phyloP scores from a whole-genome alignment of 352 stramenopile species.

The Pythium phragmitis region DNA sequence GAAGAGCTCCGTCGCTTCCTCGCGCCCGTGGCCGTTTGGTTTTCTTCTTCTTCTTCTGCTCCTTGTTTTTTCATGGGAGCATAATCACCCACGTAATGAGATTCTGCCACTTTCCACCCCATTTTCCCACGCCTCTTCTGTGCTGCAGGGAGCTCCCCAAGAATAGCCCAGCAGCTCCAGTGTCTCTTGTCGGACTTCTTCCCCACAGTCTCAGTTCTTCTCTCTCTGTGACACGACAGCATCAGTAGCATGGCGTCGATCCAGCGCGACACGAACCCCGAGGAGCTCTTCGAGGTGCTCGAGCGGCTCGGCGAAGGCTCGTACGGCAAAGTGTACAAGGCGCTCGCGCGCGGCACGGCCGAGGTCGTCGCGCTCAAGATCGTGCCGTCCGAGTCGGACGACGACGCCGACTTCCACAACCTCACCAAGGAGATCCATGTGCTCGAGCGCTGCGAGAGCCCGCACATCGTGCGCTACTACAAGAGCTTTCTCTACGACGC shows the following conservation, averaged over 20 bases:
- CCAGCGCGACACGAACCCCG: slow-evolving; percentile 62
- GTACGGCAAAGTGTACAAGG: slow-evolving; percentile 86
- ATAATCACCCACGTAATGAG: too few species aligned
- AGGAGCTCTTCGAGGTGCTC: slow-evolving; percentile 73
- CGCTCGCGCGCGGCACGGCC: slow-evolving; percentile 52
- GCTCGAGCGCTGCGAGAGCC: slow-evolving; percentile 73
- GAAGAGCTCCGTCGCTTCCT: too few species aligned
- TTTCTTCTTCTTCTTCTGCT: too few species aligned
- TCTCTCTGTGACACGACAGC: not conserved
- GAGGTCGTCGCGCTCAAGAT: slow-evolving; percentile 83
- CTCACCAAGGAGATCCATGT: slow-evolving; percentile 88
- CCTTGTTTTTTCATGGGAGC: too few species aligned
- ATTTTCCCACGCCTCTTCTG: too few species aligned
- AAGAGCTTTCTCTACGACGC: slow-evolving; percentile 74
- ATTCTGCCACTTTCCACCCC: too few species aligned
- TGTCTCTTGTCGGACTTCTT: not conserved
- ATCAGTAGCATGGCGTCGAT: slow-evolving; percentile 49
- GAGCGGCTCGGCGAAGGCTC: slow-evolving; percentile 82
- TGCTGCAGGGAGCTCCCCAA: too few species aligned
- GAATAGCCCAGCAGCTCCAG: not conserved
- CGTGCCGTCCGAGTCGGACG: slow-evolving; percentile 77
- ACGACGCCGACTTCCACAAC: slow-evolving; percentile 59
- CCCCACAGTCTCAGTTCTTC: not conserved
- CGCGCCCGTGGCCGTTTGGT: too few species aligned
- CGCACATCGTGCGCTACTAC: slow-evolving; percentile 87